Evolutionary conservation across 768 basidiomycete genomes (phyloP).

Genomic region (Rhodosporidiobolus odoratus): DNA sequence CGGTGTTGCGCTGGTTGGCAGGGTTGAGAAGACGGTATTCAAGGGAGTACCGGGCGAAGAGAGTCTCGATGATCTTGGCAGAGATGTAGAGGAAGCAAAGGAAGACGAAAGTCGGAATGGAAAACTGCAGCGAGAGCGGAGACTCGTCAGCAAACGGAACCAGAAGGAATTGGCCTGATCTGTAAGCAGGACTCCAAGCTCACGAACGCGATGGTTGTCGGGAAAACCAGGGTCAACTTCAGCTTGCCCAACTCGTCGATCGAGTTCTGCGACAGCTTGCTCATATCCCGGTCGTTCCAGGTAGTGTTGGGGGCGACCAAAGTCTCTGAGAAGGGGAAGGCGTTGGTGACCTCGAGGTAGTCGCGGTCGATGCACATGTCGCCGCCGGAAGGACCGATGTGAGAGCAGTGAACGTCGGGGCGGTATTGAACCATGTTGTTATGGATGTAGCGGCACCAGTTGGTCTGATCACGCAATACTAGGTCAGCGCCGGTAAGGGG

Average conservation of each 20-base stretch:
- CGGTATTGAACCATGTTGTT: constrained; percentile 13
- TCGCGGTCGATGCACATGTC: constrained; percentile 12
- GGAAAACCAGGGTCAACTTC: constrained; percentile 1
- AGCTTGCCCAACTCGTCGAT: background rate
- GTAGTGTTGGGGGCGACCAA: constrained; percentile 3
- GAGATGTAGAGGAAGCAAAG: background rate
- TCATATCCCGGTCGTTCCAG: constrained; percentile 13
- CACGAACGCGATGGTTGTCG: constrained; percentile 1
- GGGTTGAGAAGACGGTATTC: background rate
- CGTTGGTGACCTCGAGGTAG: background rate
- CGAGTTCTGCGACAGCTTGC: background rate
- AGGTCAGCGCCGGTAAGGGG: background rate
- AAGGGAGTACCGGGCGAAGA: background rate
- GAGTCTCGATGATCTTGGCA: background rate
- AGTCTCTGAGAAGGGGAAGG: constrained; percentile 4
- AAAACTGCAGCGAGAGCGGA: background rate
- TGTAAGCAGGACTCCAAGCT: no score
- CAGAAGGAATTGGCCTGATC: background rate
- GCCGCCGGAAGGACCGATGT: constrained; percentile 10
- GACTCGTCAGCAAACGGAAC: background rate
- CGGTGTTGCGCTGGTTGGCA: constrained; percentile 2
- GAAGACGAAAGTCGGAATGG: constrained; percentile 1
- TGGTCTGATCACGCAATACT: background rate
- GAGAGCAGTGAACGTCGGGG: constrained; percentile 5
- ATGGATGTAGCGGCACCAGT: constrained; percentile 4